A percentile compares a stretch with the other conserved stretches of the same genome.
Conservation (phyloP, 345 rosid species). For the Excoecaria agallocha region DNA sequence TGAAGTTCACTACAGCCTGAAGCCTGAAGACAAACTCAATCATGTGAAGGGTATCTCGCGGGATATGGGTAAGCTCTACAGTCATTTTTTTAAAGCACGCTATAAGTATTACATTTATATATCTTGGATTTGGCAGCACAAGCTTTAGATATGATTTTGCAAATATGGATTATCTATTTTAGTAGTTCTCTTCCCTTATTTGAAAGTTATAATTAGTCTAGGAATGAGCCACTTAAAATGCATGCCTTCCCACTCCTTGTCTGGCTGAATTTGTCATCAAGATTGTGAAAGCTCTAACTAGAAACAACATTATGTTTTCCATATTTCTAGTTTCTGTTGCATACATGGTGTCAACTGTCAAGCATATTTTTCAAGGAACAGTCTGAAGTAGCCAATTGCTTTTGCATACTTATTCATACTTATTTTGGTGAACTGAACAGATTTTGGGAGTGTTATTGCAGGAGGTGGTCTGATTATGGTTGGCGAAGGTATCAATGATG, state of each 20-base stretch:
- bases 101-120: background rate
- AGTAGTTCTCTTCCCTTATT: background rate
- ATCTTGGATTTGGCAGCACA: too few species aligned
- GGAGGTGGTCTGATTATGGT: constrained; percentile 96
- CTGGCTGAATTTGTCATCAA: too few species aligned
- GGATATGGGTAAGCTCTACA: constrained; percentile 60
- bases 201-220: too few species aligned
- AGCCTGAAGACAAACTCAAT: constrained; percentile 91
- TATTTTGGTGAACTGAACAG: constrained; percentile 9
- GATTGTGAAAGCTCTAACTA: too few species aligned
- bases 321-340: too few species aligned
- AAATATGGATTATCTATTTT: background rate
- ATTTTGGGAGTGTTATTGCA: constrained; percentile 31
- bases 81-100: constrained; percentile 3
- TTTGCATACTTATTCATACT: background rate
- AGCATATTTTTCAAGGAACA: background rate
- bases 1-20: constrained; percentile 77
- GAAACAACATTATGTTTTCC: too few species aligned
- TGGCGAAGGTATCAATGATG: constrained; percentile 98
- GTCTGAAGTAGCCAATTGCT: constrained; percentile 3
- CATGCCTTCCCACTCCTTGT: too few species aligned
- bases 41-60: constrained; percentile 69
- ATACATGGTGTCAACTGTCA: too few species aligned
- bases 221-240: too few species aligned
- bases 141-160: too few species aligned